Percentiles rank a stretch among this genome's conserved stretches.
Evolutionary conservation across 306 rosid species (phyloP).

Genomic region (cucumber (Cucumis sativus)): DNA sequence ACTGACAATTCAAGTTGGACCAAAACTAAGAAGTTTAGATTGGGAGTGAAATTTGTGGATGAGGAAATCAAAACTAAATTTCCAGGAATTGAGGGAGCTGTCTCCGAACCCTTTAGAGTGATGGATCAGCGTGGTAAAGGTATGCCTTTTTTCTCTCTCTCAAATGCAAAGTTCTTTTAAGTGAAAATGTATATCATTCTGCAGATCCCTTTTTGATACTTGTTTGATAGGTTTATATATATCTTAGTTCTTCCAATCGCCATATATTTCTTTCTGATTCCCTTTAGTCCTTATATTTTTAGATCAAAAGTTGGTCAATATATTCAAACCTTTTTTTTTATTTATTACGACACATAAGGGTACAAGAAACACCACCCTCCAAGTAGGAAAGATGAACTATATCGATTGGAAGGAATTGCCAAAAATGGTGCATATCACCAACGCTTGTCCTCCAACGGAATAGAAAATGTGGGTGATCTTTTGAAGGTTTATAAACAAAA

Average conservation of each 20-base stretch:
- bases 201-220: too few species aligned
- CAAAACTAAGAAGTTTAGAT: background rate
- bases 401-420: background rate
- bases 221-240: too few species aligned
- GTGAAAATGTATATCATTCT: too few species aligned
- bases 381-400: background rate
- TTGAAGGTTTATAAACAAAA: background rate
- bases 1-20: background rate
- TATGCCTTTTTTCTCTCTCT: too few species aligned
- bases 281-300: too few species aligned
- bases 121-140: background rate
- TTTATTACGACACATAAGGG: background rate
- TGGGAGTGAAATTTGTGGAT: background rate
- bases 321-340: too few species aligned
- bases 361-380: background rate
- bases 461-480: background rate
- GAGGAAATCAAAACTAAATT: background rate
- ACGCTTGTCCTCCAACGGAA: background rate
- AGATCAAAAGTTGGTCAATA: too few species aligned
- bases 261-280: too few species aligned
- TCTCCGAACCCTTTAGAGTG: background rate
- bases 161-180: too few species aligned
- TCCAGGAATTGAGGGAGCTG: background rate
- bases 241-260: too few species aligned
- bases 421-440: background rate